Evolutionary conservation across 306 rosid species (phyloP).

Genomic region (Ormosia emarginata): DNA sequence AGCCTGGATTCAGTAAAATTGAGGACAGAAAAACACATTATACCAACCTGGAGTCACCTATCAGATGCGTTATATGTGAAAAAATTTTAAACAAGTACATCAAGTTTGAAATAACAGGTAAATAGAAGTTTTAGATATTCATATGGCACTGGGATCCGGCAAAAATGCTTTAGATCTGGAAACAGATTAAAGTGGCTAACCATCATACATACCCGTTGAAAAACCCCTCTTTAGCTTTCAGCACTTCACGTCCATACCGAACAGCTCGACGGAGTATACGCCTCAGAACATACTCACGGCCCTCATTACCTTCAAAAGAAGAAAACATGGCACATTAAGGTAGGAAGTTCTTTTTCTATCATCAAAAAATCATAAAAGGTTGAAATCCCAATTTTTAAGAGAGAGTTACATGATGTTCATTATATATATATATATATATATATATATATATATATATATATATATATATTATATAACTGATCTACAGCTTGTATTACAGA

Average conservation of each 20-base stretch:
- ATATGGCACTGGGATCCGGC: not conserved
- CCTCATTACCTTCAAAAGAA: constrained; percentile 75
- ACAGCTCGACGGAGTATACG: constrained; percentile 99
- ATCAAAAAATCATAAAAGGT: not conserved
- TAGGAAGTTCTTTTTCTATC: not conserved
- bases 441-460: not conserved
- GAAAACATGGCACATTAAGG: constrained; percentile 7
- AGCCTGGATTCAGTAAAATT: constrained; percentile 56
- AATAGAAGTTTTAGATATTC: not conserved
- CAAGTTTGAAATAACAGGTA: not conserved
- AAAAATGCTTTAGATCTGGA: not conserved
- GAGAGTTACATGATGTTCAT: not conserved
- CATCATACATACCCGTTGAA: constrained; percentile 65
- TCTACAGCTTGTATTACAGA: not conserved
- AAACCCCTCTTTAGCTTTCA: constrained; percentile 91
- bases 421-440: not conserved
- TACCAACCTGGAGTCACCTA: not conserved
- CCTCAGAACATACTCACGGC: constrained; percentile 94
- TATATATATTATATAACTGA: not conserved
- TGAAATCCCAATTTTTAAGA: not conserved
- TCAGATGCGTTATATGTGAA: not conserved
- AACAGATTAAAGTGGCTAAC: not conserved
- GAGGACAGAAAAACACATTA: not conserved
- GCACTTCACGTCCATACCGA: constrained; percentile 91
- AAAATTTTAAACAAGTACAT: not conserved